Conservation (phyloP, 2,329 filamentous ascomycete genomes). For the Ophiobolus disseminans region DNA sequence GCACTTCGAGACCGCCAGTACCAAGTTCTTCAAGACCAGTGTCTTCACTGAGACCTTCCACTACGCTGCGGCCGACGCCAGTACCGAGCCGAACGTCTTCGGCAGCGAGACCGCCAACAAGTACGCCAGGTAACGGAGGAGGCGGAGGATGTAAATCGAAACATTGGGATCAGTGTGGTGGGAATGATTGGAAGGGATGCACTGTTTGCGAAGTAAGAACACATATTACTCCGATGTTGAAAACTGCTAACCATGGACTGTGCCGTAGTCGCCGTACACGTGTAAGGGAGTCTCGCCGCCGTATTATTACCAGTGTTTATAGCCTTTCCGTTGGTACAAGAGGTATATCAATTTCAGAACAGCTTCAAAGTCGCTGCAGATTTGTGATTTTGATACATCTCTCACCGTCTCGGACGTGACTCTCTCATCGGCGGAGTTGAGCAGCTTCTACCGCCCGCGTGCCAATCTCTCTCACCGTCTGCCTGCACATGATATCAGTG, state of each 20-base stretch:
- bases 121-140: conserved; percentile 25
- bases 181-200: conserved; percentile 40
- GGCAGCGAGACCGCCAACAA: conserved; percentile 23
- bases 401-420: too few relatives aligned
- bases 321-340: conserved; percentile 2
- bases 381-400: too few relatives aligned
- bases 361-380: too few relatives aligned
- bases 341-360: too few relatives aligned
- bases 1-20: conserved; percentile 2
- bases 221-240: not conserved
- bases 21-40: not conserved
- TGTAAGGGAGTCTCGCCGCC: conserved; percentile 39
- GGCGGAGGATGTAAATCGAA: conserved; percentile 31
- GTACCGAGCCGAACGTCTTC: conserved; percentile 10
- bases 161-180: conserved; percentile 43
- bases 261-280: conserved; percentile 30
- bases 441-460: too few relatives aligned
- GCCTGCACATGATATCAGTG: too few relatives aligned
- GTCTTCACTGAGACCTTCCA: conserved; percentile 8
- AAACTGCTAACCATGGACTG: conserved; percentile 2
- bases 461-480: too few relatives aligned
- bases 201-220: conserved; percentile 36
- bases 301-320: conserved; percentile 40
- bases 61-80: conserved; percentile 5
- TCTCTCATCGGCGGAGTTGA: too few relatives aligned